Conservation (phyloP, 2,329 filamentous ascomycete genomes). For the Venturia carpophila region DNA sequence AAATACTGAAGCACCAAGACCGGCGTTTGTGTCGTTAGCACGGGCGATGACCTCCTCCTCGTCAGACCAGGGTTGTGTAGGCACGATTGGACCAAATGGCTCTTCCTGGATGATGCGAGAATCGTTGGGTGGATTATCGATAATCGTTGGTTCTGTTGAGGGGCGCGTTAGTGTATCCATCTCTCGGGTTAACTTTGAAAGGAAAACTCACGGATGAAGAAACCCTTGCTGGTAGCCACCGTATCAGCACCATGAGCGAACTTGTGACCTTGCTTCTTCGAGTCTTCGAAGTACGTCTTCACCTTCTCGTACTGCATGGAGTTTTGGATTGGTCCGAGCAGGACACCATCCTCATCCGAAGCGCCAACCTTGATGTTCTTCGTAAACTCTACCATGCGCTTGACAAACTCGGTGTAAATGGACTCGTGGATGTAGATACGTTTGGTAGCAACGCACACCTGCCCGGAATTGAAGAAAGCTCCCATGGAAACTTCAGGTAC, state of each 20-base stretch:
- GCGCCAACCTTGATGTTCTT: slow-evolving; percentile 38
- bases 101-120: slow-evolving; percentile 40
- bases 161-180: not conserved
- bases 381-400: slow-evolving; percentile 40
- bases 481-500: slow-evolving; percentile 44
- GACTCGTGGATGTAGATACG: slow-evolving; percentile 50
- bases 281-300: slow-evolving; percentile 33
- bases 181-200: not conserved
- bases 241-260: slow-evolving; percentile 47
- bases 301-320: slow-evolving; percentile 49
- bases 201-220: slow-evolving; percentile 27
- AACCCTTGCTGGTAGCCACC: slow-evolving; percentile 36
- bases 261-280: slow-evolving; percentile 37
- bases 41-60: slow-evolving; percentile 41
- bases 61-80: slow-evolving; percentile 38
- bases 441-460: slow-evolving; percentile 47
- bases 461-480: slow-evolving; percentile 51
- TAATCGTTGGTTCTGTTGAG: slow-evolving; percentile 33
- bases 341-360: slow-evolving; percentile 33
- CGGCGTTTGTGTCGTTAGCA: slow-evolving; percentile 43
- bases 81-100: slow-evolving; percentile 45
- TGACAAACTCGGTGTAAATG: slow-evolving; percentile 44
- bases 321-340: slow-evolving; percentile 54
- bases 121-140: slow-evolving; percentile 39
- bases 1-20: slow-evolving; percentile 49